Conservation (phyloP, 805 yeast species). For the Metschnikowia continentalis region DNA sequence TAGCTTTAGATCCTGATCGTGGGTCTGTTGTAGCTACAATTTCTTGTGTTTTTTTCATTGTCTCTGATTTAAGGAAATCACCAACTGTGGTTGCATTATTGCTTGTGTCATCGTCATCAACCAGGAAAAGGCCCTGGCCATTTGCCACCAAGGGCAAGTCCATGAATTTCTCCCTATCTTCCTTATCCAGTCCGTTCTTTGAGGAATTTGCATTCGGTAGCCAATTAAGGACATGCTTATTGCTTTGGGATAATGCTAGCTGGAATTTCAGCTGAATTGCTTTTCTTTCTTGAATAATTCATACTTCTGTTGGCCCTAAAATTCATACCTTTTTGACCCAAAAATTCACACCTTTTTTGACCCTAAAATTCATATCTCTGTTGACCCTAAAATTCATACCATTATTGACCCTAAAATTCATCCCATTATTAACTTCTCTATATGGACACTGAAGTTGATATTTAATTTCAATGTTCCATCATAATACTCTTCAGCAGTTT, state of each 20-base stretch:
- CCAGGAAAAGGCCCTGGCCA: conserved; percentile 27
- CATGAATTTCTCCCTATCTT: conserved; percentile 19
- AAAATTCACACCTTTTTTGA: too few relatives aligned
- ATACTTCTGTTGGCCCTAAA: too few relatives aligned
- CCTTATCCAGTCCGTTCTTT: background rate
- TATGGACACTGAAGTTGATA: too few relatives aligned
- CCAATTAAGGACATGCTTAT: conserved; percentile 38
- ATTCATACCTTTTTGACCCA: too few relatives aligned
- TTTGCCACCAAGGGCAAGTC: conserved; percentile 33
- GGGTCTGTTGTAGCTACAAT: conserved; percentile 7
- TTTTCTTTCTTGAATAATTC: conserved; percentile 10
- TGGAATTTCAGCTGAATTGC: conserved; percentile 46
- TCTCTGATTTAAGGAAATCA: conserved; percentile 22
- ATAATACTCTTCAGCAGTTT: too few relatives aligned
- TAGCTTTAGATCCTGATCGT: conserved; percentile 27
- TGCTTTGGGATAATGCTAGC: conserved; percentile 36
- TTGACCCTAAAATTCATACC: too few relatives aligned
- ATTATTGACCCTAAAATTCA: too few relatives aligned
- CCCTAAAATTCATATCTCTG: too few relatives aligned
- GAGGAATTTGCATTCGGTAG: conserved; percentile 16
- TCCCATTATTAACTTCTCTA: too few relatives aligned
- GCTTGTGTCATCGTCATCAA: conserved; percentile 10
- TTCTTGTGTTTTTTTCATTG: conserved; percentile 3
- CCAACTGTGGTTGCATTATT: conserved; percentile 19
- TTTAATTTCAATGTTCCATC: too few relatives aligned